Conservation (phyloP, 106 monocot genomes). For the Phalaenopsis equestris region DNA sequence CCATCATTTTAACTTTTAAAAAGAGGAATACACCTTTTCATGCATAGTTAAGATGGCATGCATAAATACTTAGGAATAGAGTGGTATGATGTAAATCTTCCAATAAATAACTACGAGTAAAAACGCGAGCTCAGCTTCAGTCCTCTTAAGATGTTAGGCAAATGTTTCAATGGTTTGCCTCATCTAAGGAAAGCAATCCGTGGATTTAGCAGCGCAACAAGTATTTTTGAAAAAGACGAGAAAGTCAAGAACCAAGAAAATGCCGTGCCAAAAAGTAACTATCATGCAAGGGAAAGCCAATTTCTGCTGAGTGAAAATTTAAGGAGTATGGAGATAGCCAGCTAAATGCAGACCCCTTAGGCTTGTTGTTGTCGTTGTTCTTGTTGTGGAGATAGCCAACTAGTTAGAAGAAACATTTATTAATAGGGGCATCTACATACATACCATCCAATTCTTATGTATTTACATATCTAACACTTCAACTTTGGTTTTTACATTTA, state of each 20-base stretch:
- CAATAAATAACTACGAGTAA: neutral
- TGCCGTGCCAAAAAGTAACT: neutral
- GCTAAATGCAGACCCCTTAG: neutral
- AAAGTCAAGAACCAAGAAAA: neutral
- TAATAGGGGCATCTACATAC: neutral
- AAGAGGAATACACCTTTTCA: too few relatives aligned
- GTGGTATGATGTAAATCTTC: too few relatives aligned
- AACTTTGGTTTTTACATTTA: too few relatives aligned
- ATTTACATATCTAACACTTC: too few relatives aligned
- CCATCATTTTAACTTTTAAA: too few relatives aligned
- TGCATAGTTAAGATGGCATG: too few relatives aligned
- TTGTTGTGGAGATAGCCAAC: neutral
- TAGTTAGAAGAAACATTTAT: neutral
- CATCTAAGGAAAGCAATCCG: neutral
- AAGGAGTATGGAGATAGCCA: neutral
- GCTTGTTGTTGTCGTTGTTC: too few relatives aligned
- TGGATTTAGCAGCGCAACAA: neutral
- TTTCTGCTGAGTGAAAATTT: slow-evolving; percentile 2
- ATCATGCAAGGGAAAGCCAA: neutral
- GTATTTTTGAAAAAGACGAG: neutral
- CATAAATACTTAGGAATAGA: too few relatives aligned
- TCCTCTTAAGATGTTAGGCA: neutral
- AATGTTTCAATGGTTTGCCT: neutral
- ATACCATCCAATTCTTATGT: too few relatives aligned
- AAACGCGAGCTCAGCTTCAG: neutral